These are phyloP conservation scores for Gloeostereum incarnatum DNA, from an alignment of 768 basidiomycete genomes.

Conservation along the genomic window DNA sequence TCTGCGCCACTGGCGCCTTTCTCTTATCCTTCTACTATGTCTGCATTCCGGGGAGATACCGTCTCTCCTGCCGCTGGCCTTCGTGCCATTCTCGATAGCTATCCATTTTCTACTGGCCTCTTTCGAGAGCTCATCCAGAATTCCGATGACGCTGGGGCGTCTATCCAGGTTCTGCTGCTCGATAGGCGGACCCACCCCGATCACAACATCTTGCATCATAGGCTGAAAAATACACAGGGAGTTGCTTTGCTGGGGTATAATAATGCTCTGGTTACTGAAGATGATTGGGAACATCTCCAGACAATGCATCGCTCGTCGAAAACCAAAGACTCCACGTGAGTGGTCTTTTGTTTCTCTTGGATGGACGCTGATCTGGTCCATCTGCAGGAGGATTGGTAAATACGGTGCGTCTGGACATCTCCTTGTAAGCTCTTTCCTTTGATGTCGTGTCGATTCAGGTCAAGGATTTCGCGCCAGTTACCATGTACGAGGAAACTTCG, in stretches of 20 bases:
- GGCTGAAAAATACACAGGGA: constrained; percentile 24
- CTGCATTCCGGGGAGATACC: constrained; percentile 4
- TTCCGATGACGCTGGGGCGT: constrained; percentile 40
- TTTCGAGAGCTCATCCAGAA: constrained; percentile 39
- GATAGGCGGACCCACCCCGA: constrained; percentile 24
- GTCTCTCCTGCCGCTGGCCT: constrained; percentile 12
- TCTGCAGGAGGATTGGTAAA: constrained; percentile 22
- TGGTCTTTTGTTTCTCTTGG: no score
- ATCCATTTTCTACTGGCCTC: constrained; percentile 34
- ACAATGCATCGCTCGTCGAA: constrained; percentile 38
- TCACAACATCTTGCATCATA: constrained; percentile 14
- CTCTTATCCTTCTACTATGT: no score
- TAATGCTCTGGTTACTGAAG: constrained; percentile 26
- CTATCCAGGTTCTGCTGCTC: constrained; percentile 34
- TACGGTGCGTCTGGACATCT: no score
- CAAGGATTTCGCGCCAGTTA: constrained; percentile 44
- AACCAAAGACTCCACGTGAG: constrained; percentile 25
- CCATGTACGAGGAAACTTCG: no score
- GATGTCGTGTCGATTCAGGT: no score
- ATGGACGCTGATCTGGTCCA: neutral
- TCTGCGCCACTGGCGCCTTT: no score
- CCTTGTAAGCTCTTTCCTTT: no score
- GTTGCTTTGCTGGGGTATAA: constrained; percentile 40
- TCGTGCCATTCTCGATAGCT: constrained; percentile 27
- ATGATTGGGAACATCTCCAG: constrained; percentile 35